Evolutionary conservation across 805 yeast genomes (phyloP).

Genomic region (Ogataea saltuana): DNA sequence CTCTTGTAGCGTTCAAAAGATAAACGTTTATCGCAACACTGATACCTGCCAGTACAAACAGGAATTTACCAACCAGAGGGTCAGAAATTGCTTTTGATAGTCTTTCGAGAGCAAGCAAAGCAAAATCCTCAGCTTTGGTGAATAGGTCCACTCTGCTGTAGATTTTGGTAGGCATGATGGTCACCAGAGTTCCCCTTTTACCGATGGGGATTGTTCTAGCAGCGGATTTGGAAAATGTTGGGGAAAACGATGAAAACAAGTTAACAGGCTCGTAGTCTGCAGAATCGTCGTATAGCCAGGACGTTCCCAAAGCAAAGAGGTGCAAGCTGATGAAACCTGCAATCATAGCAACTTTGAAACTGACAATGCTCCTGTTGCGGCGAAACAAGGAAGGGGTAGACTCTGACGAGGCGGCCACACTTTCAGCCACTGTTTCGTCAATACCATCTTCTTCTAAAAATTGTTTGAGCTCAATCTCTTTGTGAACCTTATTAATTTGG

Average conservation of each 20-base stretch:
- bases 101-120: constrained; percentile 51
- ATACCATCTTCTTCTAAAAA: constrained; percentile 94
- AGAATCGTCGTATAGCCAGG: constrained; percentile 63
- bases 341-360: constrained; percentile 61
- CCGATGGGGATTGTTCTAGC: constrained; percentile 48
- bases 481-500: constrained; percentile 83
- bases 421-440: constrained; percentile 67
- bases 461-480: constrained; percentile 71
- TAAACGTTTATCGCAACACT: constrained; percentile 82
- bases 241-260: constrained; percentile 27
- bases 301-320: constrained; percentile 65
- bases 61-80: constrained; percentile 72
- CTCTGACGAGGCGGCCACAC: constrained; percentile 50
- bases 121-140: constrained; percentile 61
- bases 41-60: constrained; percentile 69
- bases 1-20: constrained; percentile 81
- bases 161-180: constrained; percentile 56
- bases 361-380: constrained; percentile 46
- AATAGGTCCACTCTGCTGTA: constrained; percentile 58
- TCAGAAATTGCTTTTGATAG: constrained; percentile 75
- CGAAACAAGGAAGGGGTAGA: constrained; percentile 32
- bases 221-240: constrained; percentile 41
- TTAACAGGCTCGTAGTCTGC: constrained; percentile 32
- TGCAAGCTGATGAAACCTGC: constrained; percentile 63
- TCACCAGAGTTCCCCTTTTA: constrained; percentile 47